Evolutionary conservation across 169 alveolate species (phyloP), one percentile per base, ranked within the genome.

Genomic region (Cytauxzoon felis): DNA sequence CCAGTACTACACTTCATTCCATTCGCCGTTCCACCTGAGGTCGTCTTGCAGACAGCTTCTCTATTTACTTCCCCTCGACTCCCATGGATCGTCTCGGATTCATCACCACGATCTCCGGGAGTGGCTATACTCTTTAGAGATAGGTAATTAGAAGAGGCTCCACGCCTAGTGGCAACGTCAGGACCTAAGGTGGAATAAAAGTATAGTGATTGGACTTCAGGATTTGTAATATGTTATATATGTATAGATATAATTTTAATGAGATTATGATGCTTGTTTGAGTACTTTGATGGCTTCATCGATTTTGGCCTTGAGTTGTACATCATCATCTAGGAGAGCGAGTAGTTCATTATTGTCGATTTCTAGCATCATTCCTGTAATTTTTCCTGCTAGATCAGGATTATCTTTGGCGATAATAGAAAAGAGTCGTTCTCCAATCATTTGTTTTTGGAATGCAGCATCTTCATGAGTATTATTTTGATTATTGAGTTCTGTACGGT

Each of bases 331-430:
- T 54, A 94, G 81, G 54, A 94, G 84, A 53, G 89, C 90, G 68
- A 93, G 64, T 43, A 94, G 85, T 87, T 94, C 98, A 47, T 86
- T 82, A 88, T 93, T 93, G 86, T 94, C 98, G 95, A 94, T 94
- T 73, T 94, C 98, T 53, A 94, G 79, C 98, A 94, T 94, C 98
- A 94, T 94, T 5, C 98, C 98, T 1, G 96, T 93, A 34, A 93
- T 92, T 78, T 93, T 93, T 7, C 97, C 97, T 1, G 97, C 97
- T 66, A 94, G 83, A 26, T 92, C 95, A 0, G 97, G 98, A 69
- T 93, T 95, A 36, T 81, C 87, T 49, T 90, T 82, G 18, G 96
- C 94, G 45, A 94, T 91, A 19, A 92, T 90, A 0, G 98, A 95
- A 88, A 88, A 93, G 61, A 94, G 88, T 47, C 92, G 67, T 76